phyloP scores from a whole-genome alignment of 2,329 filamentous ascomycete species.

The Parastagonospora avenae region DNA sequence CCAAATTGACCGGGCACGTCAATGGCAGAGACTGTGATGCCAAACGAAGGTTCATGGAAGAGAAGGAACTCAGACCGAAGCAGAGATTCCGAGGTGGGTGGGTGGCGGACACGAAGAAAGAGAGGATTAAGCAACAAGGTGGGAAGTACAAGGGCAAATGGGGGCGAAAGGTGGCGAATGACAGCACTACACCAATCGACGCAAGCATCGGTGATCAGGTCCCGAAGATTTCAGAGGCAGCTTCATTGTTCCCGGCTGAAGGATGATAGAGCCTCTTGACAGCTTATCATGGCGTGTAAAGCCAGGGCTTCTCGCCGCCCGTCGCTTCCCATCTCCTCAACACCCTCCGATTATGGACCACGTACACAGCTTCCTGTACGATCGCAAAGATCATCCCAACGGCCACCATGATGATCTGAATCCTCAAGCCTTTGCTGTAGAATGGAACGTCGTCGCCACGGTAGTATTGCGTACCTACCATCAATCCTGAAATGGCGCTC shows the following conservation, averaged over 20 bases:
- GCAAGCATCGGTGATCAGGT: too few species aligned
- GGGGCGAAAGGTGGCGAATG: slow-evolving; percentile 13
- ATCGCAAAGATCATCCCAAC: slow-evolving; percentile 49
- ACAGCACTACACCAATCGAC: background rate
- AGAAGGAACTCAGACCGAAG: slow-evolving; percentile 15
- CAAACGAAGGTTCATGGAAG: slow-evolving; percentile 14
- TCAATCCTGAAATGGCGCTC: slow-evolving; percentile 57
- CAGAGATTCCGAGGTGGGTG: slow-evolving; percentile 39
- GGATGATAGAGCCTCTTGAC: too few species aligned
- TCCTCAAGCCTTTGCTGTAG: slow-evolving; percentile 53
- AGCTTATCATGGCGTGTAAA: slow-evolving; percentile 20
- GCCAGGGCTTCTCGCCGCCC: slow-evolving; percentile 24
- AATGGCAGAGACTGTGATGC: slow-evolving; percentile 24
- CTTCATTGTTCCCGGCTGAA: too few species aligned
- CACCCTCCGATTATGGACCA: slow-evolving; percentile 45
- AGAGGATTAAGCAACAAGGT: slow-evolving; percentile 37
- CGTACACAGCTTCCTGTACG: slow-evolving; percentile 50
- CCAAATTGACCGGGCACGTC: slow-evolving; percentile 15
- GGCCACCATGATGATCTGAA: slow-evolving; percentile 54
- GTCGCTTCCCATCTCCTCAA: slow-evolving; percentile 14
- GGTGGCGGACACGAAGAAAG: slow-evolving; percentile 31
- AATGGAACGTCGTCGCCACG: slow-evolving; percentile 51
- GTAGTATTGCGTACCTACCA: slow-evolving; percentile 60
- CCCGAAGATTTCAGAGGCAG: too few species aligned
- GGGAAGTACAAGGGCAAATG: slow-evolving; percentile 35